Evolutionary conservation across 2,329 filamentous ascomycete species (phyloP), one percentile per base, ranked within the genome.

Genomic region (Colletotrichum sp.): DNA sequence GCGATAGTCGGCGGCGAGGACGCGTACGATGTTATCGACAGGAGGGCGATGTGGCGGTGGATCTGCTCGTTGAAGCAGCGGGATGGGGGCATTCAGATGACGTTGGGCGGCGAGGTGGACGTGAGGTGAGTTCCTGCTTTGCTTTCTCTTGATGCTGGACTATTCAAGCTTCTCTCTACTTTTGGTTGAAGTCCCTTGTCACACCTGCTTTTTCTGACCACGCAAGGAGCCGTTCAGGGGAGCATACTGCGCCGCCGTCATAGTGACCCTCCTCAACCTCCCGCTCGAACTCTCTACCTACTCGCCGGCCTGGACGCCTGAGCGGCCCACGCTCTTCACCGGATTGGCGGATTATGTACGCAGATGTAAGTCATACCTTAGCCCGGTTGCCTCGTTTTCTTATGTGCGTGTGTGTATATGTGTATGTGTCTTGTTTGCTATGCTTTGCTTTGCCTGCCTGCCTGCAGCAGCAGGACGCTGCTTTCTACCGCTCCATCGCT

Each of bases 71-170:
- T 99, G 83, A 99, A 99, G 88, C 95, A 98, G 85, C 87, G 91
- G 13, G 92, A 95, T 82, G 97, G 97, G 67, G 95, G 95, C n/a
- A 99, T 99, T 83, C 92, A 94, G 80, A 94, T 99, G 88, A 93
- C 93, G 68, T 86, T 94, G 66, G 95, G 94, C 76, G 97, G 96
- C 75, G 97, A 99, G 86, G 94, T 97, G 85, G 97, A 99, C 84
- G 94, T 98, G 77, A 93, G 95, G 94, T 95, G 89, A 84, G 89
- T 28, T 21, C 34, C 36, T 62, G 18, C 26, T 57, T 28, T 59
- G 44, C 24, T 59, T 13, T 57, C 52, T 57, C 12, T 8, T 26
- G 52, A 10, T 44, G 5, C 0, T 0, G 8, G 18, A 44, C 39
- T n/a, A n/a, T n/a, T 44, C 39, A 44, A 44, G 39, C 39, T 57